Conservation (phyloP, 192 early-diverging fungal genomes). For the Backusella luteola region DNA sequence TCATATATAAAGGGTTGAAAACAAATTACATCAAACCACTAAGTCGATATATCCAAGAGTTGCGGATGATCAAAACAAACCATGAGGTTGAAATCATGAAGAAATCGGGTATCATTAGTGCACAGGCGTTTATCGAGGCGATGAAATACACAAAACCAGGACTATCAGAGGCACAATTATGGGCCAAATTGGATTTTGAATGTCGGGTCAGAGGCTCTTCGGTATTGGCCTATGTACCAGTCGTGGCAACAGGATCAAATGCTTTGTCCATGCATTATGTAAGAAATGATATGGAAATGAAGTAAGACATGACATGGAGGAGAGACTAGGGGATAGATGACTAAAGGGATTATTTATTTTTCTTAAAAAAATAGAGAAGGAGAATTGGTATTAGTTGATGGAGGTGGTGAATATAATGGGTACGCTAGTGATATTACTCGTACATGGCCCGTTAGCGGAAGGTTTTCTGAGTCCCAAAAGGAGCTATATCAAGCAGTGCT, state of each 20-base stretch:
- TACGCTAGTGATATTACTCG: constrained; percentile 94
- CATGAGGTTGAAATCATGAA: constrained; percentile 83
- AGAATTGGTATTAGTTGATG: constrained; percentile 87
- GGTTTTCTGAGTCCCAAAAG: constrained; percentile 74
- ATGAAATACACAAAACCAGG: constrained; percentile 75
- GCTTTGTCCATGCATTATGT: constrained; percentile 96
- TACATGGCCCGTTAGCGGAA: constrained; percentile 93
- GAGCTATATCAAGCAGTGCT: constrained; percentile 85
- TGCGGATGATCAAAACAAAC: constrained; percentile 75
- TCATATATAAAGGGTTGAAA: constrained; percentile 14
- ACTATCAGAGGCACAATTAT: constrained; percentile 72
- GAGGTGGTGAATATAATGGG: constrained; percentile 83
- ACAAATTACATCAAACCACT: constrained; percentile 40
- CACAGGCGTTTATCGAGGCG: constrained; percentile 74
- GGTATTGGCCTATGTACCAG: constrained; percentile 90
- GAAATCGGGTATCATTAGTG: constrained; percentile 70
- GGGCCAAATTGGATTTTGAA: constrained; percentile 74
- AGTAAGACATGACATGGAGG: constrained; percentile 20
- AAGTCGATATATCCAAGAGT: constrained; percentile 61
- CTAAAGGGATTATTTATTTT: background rate
- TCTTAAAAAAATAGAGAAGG: constrained; percentile 50
- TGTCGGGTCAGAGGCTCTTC: constrained; percentile 59
- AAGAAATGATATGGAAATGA: constrained; percentile 70
- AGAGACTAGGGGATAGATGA: background rate
- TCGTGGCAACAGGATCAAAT: constrained; percentile 90